Evolutionary conservation across 805 yeast species (phyloP).

Genomic region (Candida rishiriensis): DNA sequence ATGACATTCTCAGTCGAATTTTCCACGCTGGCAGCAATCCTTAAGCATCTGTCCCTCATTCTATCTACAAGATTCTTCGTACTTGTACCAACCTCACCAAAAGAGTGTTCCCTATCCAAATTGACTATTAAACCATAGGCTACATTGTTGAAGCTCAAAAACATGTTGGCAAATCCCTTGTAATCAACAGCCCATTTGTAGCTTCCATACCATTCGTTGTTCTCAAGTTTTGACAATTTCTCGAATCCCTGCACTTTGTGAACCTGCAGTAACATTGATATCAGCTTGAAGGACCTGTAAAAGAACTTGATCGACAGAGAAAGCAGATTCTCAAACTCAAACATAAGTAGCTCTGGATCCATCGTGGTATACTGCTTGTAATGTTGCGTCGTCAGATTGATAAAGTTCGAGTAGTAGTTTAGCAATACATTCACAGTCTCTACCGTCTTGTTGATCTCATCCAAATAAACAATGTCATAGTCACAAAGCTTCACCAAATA

Average conservation of each 20-base stretch:
- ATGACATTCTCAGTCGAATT: too few relatives aligned
- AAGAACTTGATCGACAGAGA: not conserved
- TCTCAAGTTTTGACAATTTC: not conserved
- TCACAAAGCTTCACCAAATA: not conserved
- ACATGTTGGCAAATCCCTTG: not conserved
- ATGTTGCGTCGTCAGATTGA: not conserved
- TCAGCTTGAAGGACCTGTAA: not conserved
- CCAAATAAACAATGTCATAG: conserved; percentile 1
- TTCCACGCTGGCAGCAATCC: too few relatives aligned
- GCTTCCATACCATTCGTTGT: not conserved
- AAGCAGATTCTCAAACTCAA: not conserved
- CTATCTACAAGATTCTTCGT: too few relatives aligned
- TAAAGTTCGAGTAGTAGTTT: conserved; percentile 1
- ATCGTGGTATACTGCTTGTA: not conserved
- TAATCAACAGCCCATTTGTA: conserved; percentile 1
- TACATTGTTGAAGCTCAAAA: not conserved
- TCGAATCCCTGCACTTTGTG: conserved; percentile 1
- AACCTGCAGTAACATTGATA: not conserved
- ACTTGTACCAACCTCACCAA: too few relatives aligned
- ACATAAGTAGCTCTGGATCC: not conserved
- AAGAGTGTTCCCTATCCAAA: not conserved
- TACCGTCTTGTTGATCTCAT: not conserved
- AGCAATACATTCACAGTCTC: not conserved
- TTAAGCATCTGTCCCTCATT: too few relatives aligned
- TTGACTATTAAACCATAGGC: not conserved